Evolutionary conservation across 306 rosid species (phyloP), one percentile per base, ranked within the genome.

Genomic region (Citrullus amarus): DNA sequence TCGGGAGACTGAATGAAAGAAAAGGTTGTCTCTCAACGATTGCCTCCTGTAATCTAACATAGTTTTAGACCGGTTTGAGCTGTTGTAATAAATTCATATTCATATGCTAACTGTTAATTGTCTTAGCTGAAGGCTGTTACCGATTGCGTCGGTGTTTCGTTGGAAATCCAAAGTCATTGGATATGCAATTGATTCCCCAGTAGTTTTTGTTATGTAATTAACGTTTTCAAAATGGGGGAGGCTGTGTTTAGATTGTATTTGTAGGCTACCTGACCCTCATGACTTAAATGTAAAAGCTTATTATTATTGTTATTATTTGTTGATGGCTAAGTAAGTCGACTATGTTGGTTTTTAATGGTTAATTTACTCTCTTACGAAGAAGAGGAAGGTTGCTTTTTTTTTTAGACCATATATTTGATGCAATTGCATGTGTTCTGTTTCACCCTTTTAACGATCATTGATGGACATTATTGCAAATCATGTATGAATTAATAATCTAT

Each of bases 1-100:
- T 63, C 78, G 3, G 81, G 85, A 85, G 79, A 76, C 83, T 67
- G 62, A 78, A 72, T 44, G 75, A 76, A 79, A 75, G 78, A 48
- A 54, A 65, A 28, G 46, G 55, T 54, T 62, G 43, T 17, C 59
- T 82, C 34, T 28, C 22, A 3, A 56, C 80, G 72, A 79, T 79
- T 77, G 59, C 63, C 28, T 14, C 9, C 6, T 38, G 50, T 75
- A 51, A 63, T 25, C 69, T 84, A 43, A 79, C 88, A 34, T 81
- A 71, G 81, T 78, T 83, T 83, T 70, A 46, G 32, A 53, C 63
- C 32, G n/a, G 60, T 54, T 30, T 74, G 50, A 53, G 78, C 44
- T 14, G 44, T 74, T 74, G 78, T 53, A 34, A 53, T 46, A 17
- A 74, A 54, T 51, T 32, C 30, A 8, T 71, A 32, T 28, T 53